Evolutionary conservation across 371 early-diverging fungal species (phyloP).

Genomic region (Syncephalastrum monosporum): DNA sequence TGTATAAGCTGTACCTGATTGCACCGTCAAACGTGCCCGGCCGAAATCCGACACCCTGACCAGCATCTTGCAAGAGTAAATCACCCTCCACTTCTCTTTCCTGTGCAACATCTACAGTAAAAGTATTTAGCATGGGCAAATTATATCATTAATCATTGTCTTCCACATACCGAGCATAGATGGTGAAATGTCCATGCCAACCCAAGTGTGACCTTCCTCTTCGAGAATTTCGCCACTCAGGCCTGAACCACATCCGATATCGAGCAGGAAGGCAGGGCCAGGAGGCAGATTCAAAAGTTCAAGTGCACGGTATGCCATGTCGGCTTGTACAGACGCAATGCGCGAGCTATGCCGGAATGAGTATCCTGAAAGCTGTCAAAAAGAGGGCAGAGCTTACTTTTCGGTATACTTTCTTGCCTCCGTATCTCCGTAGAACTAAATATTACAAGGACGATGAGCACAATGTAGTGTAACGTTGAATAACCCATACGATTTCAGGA

Average conservation of each 20-base stretch:
- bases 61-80: constrained; percentile 94
- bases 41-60: constrained; percentile 92
- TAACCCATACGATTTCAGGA: constrained; percentile 84
- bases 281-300: constrained; percentile 87
- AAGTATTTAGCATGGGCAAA: no score
- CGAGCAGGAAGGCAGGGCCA: constrained; percentile 63
- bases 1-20: constrained; percentile 62
- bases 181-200: constrained; percentile 95
- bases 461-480: not conserved
- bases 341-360: constrained; percentile 64
- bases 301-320: constrained; percentile 90
- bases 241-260: constrained; percentile 55
- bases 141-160: no score
- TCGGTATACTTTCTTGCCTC: constrained; percentile 95
- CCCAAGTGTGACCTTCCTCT: constrained; percentile 94
- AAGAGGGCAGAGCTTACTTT: constrained; percentile 60
- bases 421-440: constrained; percentile 79
- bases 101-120: constrained; percentile 59
- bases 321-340: constrained; percentile 89
- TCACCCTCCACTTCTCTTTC: constrained; percentile 90
- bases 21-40: constrained; percentile 98
- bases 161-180: constrained; percentile 79
- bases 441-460: constrained; percentile 14
- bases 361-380: not conserved
- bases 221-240: constrained; percentile 94